A percentile compares a stretch with the other conserved stretches of the same genome.
These are phyloP conservation scores for Kregervanrija fluxuum DNA, from an alignment of 805 yeast species.

Conservation along the genomic window DNA sequence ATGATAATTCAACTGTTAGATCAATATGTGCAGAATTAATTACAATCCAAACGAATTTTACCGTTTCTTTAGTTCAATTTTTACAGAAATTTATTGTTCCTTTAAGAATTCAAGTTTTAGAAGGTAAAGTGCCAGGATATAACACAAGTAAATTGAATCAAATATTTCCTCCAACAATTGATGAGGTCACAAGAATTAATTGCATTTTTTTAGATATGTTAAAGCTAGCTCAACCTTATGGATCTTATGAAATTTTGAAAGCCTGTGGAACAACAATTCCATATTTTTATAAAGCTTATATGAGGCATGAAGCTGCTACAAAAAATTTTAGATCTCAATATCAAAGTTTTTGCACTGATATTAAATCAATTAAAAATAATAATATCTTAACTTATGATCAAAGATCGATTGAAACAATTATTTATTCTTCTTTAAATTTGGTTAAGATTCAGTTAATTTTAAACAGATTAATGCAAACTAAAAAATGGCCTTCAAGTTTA, in stretches of 20 bases:
- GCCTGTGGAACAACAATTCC: constrained; percentile 83
- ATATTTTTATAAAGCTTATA: constrained; percentile 85
- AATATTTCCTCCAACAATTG: constrained; percentile 90
- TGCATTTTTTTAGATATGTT: constrained; percentile 76
- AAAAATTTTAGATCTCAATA: constrained; percentile 48
- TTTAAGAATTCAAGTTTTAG: constrained; percentile 59
- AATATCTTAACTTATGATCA: constrained; percentile 34
- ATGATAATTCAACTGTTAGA: constrained; percentile 31
- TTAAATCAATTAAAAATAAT: constrained; percentile 24
- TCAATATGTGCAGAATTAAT: constrained; percentile 62
- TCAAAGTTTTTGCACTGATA: constrained; percentile 32
- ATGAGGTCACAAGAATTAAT: constrained; percentile 85
- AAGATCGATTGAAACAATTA: constrained; percentile 50
- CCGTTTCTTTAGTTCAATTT: constrained; percentile 64
- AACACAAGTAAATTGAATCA: constrained; percentile 65
- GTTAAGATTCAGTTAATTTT: constrained; percentile 64
- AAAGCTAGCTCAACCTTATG: constrained; percentile 56
- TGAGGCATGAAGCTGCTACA: constrained; percentile 91
- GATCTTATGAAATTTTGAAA: constrained; percentile 67
- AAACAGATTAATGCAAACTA: constrained; percentile 47
- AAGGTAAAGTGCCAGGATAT: constrained; percentile 42
- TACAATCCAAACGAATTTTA: constrained; percentile 65
- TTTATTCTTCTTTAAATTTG: constrained; percentile 65
- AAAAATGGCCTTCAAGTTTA: constrained; percentile 34
- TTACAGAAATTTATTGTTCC: constrained; percentile 77